phyloP scores from a whole-genome alignment of 805 yeast species.

The Sugiyamaella boreocaroliniensis region DNA sequence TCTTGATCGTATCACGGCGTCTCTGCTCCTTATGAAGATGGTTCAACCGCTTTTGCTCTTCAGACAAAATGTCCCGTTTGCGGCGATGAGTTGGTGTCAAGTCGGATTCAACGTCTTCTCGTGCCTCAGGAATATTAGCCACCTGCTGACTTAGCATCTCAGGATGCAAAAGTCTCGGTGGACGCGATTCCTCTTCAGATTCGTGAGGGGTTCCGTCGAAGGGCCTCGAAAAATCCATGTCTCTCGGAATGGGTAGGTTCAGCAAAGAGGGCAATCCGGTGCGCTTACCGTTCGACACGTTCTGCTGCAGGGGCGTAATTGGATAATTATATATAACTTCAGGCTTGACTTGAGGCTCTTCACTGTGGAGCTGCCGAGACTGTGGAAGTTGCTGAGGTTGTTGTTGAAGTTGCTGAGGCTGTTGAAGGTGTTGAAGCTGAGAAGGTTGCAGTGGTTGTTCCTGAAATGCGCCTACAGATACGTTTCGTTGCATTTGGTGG shows the following conservation, averaged over 20 bases:
- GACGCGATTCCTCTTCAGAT: background rate
- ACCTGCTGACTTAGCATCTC: background rate
- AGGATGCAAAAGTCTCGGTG: background rate
- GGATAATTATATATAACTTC: background rate
- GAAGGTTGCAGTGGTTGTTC: background rate
- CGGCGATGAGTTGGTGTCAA: background rate
- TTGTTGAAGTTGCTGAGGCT: constrained; percentile 9
- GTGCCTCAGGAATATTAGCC: background rate
- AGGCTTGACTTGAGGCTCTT: background rate
- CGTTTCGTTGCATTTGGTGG: background rate
- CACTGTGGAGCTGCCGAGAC: constrained; percentile 6
- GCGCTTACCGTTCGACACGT: background rate
- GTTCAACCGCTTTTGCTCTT: constrained; percentile 34
- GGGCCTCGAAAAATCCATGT: background rate
- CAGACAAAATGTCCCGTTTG: constrained; percentile 24
- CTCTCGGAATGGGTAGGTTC: background rate
- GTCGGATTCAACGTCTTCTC: background rate
- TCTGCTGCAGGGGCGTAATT: no score
- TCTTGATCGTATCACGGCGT: constrained; percentile 35
- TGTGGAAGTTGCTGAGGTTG: constrained; percentile 10
- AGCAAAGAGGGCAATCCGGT: background rate
- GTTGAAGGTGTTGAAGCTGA: constrained; percentile 2
- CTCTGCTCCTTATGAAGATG: constrained; percentile 36
- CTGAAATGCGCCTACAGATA: background rate
- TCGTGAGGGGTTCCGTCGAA: background rate